Evolutionary conservation across 1,139 yeast species (phyloP), one percentile per base, ranked within the genome.

Genomic region (Diutina siamensis): DNA sequence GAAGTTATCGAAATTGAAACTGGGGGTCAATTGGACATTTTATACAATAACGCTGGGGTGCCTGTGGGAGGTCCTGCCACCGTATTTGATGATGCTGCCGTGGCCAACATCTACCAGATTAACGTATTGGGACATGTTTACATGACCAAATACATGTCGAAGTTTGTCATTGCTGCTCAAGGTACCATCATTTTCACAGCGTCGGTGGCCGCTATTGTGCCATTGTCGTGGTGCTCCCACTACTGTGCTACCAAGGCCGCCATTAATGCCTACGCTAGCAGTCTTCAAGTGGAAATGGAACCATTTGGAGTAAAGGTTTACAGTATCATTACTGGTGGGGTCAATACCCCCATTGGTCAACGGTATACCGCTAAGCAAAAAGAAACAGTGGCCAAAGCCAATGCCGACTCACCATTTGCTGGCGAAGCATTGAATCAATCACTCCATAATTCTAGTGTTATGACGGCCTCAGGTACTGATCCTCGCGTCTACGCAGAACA

Each of bases 251-350:
- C 68, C 36, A 67, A 67, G 50, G 58, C 62, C 4, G 65, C 64
- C 33, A 58, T 61, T 45, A 62, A 61, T 46, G 56, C 50, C 44
- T 61, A 60, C 44, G 65, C 64, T 4, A 46, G 52, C 45, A 54
- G 50, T 5, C 51, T 61, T 36, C 57, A 51, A 25, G 49, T 46
- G 4, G 64, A 61, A 46, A 49, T 61, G 63, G 50, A 53, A 47
- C 71, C 71, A 0, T 64, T 64, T 45, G 70, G 64, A 1, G 68
- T 64, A 12, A 48, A 56, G 25, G 72, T 68, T 3, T 65, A 65
- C 50, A 57, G 64, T 41, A 61, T 67, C 5, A 64, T 67, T 36
- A 65, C 72, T 8, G 72, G 73, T 2, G 71, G 68, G 3, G 71
- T 68, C 5, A 57, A 66, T 45, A 66, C 71, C 13, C 64, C 61